These are phyloP conservation scores for Aschersonia sp. DNA, from an alignment of 2,329 filamentous ascomycete genomes.

Conservation along the genomic window DNA sequence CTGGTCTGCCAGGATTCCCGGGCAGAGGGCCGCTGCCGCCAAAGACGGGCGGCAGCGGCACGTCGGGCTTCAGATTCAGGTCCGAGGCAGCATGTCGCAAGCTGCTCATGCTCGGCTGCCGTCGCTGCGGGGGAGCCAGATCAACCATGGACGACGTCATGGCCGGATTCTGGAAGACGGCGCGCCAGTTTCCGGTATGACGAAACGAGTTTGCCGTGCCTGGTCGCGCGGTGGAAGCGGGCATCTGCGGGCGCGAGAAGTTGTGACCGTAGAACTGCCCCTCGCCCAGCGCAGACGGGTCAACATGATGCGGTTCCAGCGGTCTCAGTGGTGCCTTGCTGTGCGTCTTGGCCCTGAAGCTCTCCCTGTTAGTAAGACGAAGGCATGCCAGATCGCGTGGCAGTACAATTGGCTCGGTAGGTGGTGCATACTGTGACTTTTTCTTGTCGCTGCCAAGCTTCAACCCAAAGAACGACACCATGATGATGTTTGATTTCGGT, in stretches of 20 bases:
- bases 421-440: conserved; percentile 28
- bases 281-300: conserved; percentile 17
- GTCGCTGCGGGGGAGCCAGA: conserved; percentile 17
- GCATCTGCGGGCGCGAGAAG: conserved; percentile 18
- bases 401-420: conserved; percentile 3
- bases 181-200: conserved; percentile 14
- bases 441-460: conserved; percentile 42
- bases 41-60: conserved; percentile 17
- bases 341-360: conserved; percentile 5
- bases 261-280: conserved; percentile 22
- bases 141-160: conserved; percentile 30
- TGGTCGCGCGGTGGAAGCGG: conserved; percentile 16
- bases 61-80: conserved; percentile 16
- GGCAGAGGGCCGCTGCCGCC: conserved; percentile 15
- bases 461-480: conserved; percentile 46
- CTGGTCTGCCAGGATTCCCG: conserved; percentile 9
- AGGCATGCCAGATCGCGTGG: neutral
- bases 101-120: conserved; percentile 12
- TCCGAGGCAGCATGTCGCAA: conserved; percentile 23
- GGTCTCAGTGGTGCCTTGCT: conserved; percentile 6
- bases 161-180: conserved; percentile 20
- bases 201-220: conserved; percentile 23
- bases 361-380: neutral
- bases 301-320: conserved; percentile 15
- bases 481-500: conserved; percentile 11